Percentiles rank a stretch among this genome's conserved stretches.
Conservation (phyloP, 176 grass and related monocot genomes). For the Carex kokanica region DNA sequence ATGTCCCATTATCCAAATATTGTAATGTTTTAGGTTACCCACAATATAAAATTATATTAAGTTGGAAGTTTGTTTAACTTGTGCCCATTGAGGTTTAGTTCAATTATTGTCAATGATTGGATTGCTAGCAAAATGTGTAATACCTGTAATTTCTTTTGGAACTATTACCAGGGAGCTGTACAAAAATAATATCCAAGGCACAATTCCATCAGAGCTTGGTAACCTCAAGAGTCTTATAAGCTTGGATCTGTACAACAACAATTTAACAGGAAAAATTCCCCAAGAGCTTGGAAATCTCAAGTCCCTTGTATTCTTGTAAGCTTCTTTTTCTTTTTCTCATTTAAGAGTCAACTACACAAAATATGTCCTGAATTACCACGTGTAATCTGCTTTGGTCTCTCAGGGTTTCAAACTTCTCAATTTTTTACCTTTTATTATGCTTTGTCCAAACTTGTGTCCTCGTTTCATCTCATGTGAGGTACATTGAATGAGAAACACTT, state of each 20-base stretch:
- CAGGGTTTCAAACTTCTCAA: neutral
- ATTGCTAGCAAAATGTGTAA: neutral
- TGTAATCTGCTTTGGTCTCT: neutral
- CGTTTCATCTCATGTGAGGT: neutral
- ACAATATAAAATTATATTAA: neutral
- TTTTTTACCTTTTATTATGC: neutral
- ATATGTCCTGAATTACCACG: neutral
- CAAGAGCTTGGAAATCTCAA: conserved; percentile 50
- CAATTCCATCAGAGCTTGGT: conserved; percentile 55
- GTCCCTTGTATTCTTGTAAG: conserved; percentile 74
- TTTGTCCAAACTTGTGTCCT: neutral
- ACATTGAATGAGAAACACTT: neutral
- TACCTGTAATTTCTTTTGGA: neutral
- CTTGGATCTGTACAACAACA: conserved; percentile 81
- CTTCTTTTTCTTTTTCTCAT: neutral
- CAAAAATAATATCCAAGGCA: conserved; percentile 67
- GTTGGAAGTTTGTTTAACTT: neutral
- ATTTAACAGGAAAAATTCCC: conserved; percentile 63
- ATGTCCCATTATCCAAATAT: neutral
- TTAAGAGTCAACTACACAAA: neutral
- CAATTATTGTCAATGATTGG: neutral
- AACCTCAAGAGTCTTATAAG: conserved; percentile 67
- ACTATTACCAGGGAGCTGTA: conserved; percentile 63
- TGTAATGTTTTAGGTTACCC: neutral
- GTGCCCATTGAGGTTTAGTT: neutral